These are phyloP conservation scores for Penicillium samsonianum DNA, from an alignment of 495 filamentous ascomycete genomes.

Conservation along the genomic window DNA sequence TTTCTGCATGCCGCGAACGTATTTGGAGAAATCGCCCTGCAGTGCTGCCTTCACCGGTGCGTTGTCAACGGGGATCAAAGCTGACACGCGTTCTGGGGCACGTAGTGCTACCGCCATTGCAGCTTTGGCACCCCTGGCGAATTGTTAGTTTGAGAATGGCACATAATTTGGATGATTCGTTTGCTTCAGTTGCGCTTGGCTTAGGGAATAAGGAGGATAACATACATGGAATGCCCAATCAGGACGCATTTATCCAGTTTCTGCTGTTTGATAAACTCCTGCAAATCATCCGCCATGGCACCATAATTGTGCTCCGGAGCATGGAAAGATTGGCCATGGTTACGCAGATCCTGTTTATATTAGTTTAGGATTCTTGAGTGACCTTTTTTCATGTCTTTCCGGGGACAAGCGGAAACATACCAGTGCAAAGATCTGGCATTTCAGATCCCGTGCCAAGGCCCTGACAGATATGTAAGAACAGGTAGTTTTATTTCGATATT, in stretches of 20 bases:
- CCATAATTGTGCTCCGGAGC: slow-evolving; percentile 74
- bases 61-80: slow-evolving; percentile 87
- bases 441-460: slow-evolving; percentile 77
- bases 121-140: slow-evolving; percentile 81
- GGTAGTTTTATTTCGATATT: neutral
- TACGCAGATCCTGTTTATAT: slow-evolving; percentile 74
- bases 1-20: slow-evolving; percentile 81
- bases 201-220: neutral
- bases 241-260: slow-evolving; percentile 68
- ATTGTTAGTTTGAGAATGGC: neutral
- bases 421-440: slow-evolving; percentile 78
- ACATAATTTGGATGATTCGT: neutral
- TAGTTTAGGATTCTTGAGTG: slow-evolving; percentile 1
- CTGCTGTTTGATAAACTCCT: slow-evolving; percentile 76
- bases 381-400: neutral
- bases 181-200: neutral
- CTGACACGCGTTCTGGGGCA: slow-evolving; percentile 61
- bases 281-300: slow-evolving; percentile 84
- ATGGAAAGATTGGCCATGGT: slow-evolving; percentile 91
- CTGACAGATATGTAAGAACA: slow-evolving; percentile 45
- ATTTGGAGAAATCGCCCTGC: slow-evolving; percentile 72
- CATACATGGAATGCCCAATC: slow-evolving; percentile 94
- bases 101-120: slow-evolving; percentile 86
- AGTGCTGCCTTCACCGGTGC: slow-evolving; percentile 80
- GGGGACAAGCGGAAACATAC: slow-evolving; percentile 49